Percentiles rank a stretch among this genome's conserved stretches.
phyloP scores from a whole-genome alignment of 768 basidiomycete species.

The Boletus eberwhitei region DNA sequence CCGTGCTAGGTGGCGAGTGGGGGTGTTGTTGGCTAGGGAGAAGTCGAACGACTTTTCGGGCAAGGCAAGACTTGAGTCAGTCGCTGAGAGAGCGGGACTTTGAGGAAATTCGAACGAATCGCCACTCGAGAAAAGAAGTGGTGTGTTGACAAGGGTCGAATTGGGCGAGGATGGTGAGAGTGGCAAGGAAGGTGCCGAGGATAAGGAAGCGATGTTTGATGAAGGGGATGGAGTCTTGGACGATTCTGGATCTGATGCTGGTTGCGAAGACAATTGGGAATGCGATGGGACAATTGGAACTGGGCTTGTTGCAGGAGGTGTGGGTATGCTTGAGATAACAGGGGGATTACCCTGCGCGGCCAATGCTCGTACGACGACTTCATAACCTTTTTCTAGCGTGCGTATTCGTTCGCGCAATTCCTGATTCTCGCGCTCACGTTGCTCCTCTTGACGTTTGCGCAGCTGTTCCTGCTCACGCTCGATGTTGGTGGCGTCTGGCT shows the following conservation, averaged over 20 bases:
- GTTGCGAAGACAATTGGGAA: conserved; percentile 18
- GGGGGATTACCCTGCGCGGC: conserved; percentile 50
- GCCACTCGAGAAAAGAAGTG: conserved; percentile 24
- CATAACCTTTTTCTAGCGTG: conserved; percentile 79
- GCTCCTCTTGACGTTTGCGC: conserved; percentile 37
- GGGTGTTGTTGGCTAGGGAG: conserved; percentile 39
- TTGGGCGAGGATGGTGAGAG: conserved; percentile 43
- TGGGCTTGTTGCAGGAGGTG: conserved; percentile 14
- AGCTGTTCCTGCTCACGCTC: conserved; percentile 30
- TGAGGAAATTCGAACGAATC: conserved; percentile 34
- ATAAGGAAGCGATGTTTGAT: conserved; percentile 24
- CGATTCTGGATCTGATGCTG: conserved; percentile 22
- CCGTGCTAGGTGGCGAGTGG: conserved; percentile 99
- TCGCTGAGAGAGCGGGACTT: conserved; percentile 36
- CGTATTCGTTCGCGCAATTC: conserved; percentile 74
- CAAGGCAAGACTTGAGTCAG: conserved; percentile 28
- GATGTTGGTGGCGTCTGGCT: conserved; percentile 23
- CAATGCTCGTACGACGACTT: conserved; percentile 73
- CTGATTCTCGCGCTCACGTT: conserved; percentile 63
- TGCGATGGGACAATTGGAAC: conserved; percentile 13
- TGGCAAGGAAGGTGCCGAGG: conserved; percentile 34
- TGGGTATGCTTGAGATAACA: conserved; percentile 11
- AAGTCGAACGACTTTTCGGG: conserved; percentile 29
- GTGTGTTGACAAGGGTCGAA: conserved; percentile 37
- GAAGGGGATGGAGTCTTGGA: conserved; percentile 25